phyloP scores from a whole-genome alignment of 768 basidiomycete genomes.

The Rhodotorula sphaerocarpa region DNA sequence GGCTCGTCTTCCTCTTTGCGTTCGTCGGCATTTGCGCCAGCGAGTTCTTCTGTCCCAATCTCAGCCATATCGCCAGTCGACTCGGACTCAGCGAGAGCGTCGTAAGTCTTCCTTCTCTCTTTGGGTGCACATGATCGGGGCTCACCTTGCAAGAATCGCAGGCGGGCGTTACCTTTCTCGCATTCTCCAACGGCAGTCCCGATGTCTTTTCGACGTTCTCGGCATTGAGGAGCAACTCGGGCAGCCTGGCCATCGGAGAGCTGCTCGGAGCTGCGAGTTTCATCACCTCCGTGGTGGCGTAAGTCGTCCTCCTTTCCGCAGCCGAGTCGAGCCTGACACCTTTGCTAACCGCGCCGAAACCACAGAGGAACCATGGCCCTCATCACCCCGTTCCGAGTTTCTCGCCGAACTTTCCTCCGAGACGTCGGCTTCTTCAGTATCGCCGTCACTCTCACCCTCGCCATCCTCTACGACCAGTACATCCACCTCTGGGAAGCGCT shows the following conservation, averaged over 20 bases:
- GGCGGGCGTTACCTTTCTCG: slow-evolving; percentile 92
- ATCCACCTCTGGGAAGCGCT: slow-evolving; percentile 67
- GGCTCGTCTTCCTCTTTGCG: slow-evolving; percentile 88
- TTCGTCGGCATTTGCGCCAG: slow-evolving; percentile 89
- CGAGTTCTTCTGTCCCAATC: slow-evolving; percentile 95
- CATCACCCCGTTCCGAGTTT: slow-evolving; percentile 85
- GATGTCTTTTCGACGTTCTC: slow-evolving; percentile 95
- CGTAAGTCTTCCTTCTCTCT: slow-evolving; percentile 11
- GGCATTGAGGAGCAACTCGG: slow-evolving; percentile 75
- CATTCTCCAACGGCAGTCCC: slow-evolving; percentile 94
- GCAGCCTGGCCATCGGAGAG: slow-evolving; percentile 86
- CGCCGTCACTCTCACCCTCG: slow-evolving; percentile 66
- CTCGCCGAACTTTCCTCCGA: slow-evolving; percentile 70
- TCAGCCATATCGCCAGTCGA: slow-evolving; percentile 68
- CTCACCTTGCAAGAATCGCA: slow-evolving; percentile 6
- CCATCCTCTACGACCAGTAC: slow-evolving; percentile 66
- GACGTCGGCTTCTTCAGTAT: slow-evolving; percentile 91
- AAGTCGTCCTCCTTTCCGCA: background rate
- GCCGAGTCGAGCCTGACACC: background rate
- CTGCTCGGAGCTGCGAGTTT: slow-evolving; percentile 90
- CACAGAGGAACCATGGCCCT: slow-evolving; percentile 79
- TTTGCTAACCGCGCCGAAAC: background rate
- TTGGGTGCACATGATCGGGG: slow-evolving; percentile 1
- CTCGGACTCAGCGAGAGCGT: slow-evolving; percentile 85
- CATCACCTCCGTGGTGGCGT: slow-evolving; percentile 86